These are phyloP conservation scores for Alternaria alternata DNA, from an alignment of 2,329 filamentous ascomycete species.

Conservation along the genomic window DNA sequence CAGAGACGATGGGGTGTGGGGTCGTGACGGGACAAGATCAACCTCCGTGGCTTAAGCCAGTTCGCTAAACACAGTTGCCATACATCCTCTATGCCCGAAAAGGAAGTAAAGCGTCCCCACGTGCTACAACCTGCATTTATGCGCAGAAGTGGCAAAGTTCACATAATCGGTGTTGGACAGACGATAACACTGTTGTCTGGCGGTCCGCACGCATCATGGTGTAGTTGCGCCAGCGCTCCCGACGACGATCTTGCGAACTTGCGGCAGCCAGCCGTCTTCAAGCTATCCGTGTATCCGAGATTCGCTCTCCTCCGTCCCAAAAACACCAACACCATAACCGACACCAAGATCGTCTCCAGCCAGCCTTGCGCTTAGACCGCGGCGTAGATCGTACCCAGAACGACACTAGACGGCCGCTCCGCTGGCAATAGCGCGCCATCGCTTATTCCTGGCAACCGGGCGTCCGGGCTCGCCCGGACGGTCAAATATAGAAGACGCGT, in stretches of 20 bases:
- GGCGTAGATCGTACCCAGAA: not conserved
- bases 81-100: not conserved
- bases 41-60: not conserved
- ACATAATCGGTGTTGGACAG: not conserved
- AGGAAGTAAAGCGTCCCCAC: not conserved
- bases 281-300: not conserved
- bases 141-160: not conserved
- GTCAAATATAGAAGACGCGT: not conserved
- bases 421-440: conserved; percentile 1
- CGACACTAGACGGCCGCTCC: not conserved
- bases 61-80: not conserved
- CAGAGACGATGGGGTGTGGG: not conserved
- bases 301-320: not conserved
- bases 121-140: not conserved
- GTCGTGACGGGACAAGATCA: not conserved
- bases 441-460: conserved; percentile 1
- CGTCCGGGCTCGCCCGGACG: not conserved
- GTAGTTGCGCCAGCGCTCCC: not conserved
- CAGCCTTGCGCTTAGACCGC: conserved; percentile 2
- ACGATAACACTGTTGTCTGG: not conserved
- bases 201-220: not conserved
- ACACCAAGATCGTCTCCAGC: conserved; percentile 6
- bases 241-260: not conserved
- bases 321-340: not conserved
- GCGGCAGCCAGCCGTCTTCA: not conserved